These are phyloP conservation scores for Fusarium tuaranense DNA, from an alignment of 2,329 filamentous ascomycete species.

Conservation along the genomic window DNA sequence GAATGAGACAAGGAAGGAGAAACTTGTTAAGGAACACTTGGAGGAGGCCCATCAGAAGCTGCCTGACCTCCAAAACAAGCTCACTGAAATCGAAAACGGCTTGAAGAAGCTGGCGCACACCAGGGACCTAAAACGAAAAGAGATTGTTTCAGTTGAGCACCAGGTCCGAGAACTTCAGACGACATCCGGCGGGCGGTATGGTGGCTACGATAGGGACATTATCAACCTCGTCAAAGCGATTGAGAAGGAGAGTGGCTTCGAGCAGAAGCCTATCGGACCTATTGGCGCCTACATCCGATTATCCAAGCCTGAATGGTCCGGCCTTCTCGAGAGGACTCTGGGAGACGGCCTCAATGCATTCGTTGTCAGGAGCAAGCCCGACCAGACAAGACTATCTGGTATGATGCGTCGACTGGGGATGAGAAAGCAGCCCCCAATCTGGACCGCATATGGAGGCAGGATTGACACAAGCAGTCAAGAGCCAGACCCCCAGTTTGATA, in stretches of 20 bases:
- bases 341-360: constrained; percentile 80
- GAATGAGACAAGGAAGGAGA: constrained; percentile 44
- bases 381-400: constrained; percentile 75
- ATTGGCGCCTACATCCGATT: constrained; percentile 83
- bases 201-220: constrained; percentile 74
- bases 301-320: constrained; percentile 83
- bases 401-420: constrained; percentile 76
- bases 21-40: constrained; percentile 43
- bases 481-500: constrained; percentile 78
- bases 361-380: constrained; percentile 81
- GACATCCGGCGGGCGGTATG: constrained; percentile 68
- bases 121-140: constrained; percentile 61
- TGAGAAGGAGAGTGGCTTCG: constrained; percentile 75
- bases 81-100: constrained; percentile 48
- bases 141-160: constrained; percentile 64
- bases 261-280: constrained; percentile 82
- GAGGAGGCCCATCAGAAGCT: constrained; percentile 45
- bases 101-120: constrained; percentile 47
- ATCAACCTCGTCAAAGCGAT: constrained; percentile 75
- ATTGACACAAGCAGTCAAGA: constrained; percentile 66
- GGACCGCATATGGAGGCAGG: constrained; percentile 51
- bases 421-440: constrained; percentile 51
- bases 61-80: constrained; percentile 49
- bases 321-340: constrained; percentile 81
- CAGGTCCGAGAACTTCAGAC: constrained; percentile 63